phyloP scores from a whole-genome alignment of 2,329 filamentous ascomycete genomes.

The Neofusicoccum kwambonambiense region DNA sequence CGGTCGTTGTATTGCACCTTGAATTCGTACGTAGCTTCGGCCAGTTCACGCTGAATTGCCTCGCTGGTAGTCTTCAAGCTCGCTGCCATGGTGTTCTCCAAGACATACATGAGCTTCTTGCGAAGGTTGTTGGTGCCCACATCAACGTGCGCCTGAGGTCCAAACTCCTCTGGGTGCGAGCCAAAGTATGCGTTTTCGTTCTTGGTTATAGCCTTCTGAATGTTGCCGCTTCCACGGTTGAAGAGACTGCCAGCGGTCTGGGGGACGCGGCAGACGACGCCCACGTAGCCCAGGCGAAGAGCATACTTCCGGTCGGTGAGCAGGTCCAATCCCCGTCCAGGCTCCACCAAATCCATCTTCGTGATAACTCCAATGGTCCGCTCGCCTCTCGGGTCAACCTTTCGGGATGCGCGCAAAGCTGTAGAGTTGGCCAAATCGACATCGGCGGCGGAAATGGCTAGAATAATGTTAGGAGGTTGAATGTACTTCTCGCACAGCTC shows the following conservation, averaged over 20 bases:
- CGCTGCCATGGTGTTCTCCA: constrained; percentile 95
- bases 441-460: constrained; percentile 95
- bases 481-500: constrained; percentile 99
- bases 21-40: constrained; percentile 97
- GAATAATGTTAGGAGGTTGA: constrained; percentile 89
- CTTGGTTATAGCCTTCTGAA: constrained; percentile 76
- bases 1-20: constrained; percentile 99
- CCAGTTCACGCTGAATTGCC: constrained; percentile 89
- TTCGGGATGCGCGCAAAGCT: constrained; percentile 80
- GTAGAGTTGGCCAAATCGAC: constrained; percentile 97
- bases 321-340: constrained; percentile 72
- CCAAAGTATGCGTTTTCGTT: constrained; percentile 89
- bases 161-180: constrained; percentile 77
- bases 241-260: constrained; percentile 67
- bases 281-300: constrained; percentile 90
- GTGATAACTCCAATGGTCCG: constrained; percentile 98
- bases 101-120: constrained; percentile 94
- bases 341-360: constrained; percentile 96
- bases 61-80: constrained; percentile 87
- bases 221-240: constrained; percentile 75
- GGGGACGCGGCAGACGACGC: constrained; percentile 85
- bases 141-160: constrained; percentile 66
- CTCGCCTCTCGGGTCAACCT: constrained; percentile 91
- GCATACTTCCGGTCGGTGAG: constrained; percentile 90
- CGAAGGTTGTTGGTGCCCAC: constrained; percentile 84